These are phyloP conservation scores for Camelina sativa DNA, from an alignment of 345 rosid species.

Conservation along the genomic window DNA sequence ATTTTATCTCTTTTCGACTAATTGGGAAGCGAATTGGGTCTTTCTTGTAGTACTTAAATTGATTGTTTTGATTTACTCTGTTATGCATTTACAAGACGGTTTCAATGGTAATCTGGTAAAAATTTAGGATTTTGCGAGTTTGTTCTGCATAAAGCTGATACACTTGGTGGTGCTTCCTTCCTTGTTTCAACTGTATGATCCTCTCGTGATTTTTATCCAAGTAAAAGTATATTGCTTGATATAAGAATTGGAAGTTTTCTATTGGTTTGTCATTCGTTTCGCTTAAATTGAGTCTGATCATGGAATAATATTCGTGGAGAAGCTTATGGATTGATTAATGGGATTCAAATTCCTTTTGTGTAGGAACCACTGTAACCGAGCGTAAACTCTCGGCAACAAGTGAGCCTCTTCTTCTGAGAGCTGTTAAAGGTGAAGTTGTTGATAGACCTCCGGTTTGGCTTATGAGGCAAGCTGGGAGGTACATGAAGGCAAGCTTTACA, in stretches of 20 bases:
- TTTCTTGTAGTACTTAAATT: constrained; percentile 2
- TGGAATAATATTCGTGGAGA: constrained; percentile 8
- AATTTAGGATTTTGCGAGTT: neutral
- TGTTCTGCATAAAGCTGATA: neutral
- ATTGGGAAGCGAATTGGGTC: constrained; percentile 10
- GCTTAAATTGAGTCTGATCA: neutral
- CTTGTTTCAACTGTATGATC: neutral
- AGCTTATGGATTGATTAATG: constrained; percentile 11
- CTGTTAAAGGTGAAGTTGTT: constrained; percentile 89
- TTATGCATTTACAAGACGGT: neutral
- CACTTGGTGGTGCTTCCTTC: neutral
- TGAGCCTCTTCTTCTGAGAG: constrained; percentile 87
- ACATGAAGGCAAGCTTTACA: constrained; percentile 93
- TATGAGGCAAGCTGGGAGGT: constrained; percentile 99
- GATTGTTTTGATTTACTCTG: constrained; percentile 6
- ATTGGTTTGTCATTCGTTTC: neutral
- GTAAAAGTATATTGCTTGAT: constrained; percentile 6
- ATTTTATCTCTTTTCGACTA: constrained; percentile 2
- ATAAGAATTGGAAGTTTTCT: too few species aligned
- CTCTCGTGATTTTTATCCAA: neutral
- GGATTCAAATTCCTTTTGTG: neutral
- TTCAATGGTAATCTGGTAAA: constrained; percentile 21
- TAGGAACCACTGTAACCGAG: constrained; percentile 55
- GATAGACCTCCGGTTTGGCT: constrained; percentile 99
- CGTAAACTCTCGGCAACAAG: constrained; percentile 50